Evolutionary conservation across 257 asterid genomes (phyloP), one percentile per base, ranked within the genome.

Genomic region (Catharanthus roseus): DNA sequence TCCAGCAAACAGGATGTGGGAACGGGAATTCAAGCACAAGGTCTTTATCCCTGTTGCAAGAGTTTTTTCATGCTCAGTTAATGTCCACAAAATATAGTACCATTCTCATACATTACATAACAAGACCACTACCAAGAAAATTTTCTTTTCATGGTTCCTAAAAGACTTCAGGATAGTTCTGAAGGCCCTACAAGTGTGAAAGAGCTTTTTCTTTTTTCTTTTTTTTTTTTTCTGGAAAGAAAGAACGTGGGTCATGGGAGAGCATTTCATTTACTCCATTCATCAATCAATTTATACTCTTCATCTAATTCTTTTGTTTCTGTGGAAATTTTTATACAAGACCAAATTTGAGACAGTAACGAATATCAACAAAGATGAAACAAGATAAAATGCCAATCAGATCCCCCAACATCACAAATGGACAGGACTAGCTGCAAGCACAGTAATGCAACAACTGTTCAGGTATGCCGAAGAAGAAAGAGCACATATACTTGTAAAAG

Each of bases 1-100:
- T 82, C 97, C 97, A 62, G 97, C 81, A 77, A 91, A 89, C 44
- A 93, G 79, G 70, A 78, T 70, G 73, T 85, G 50, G 57, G 97
- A 88, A 80, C 82, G 72, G 73, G 95, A 88, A 76, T 86, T 88
- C 73, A 82, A 77, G 75, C 93, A 86, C 80, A 93, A 55, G 18
- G 96, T 85, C 78, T 74, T 87, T 78, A 93, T 83, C 76, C 93
- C 93, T 77, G 80, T 74, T 60, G 51, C 55, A 71, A 4, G 33
- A 29, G 29, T 56, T 36, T 56, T 36, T 45, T 29, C 42, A 60
- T 19, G 39, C 5, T 60, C 6, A 60, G 3, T 15, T 60, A 60
- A 31, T n/a, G n/a, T n/a, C n/a, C n/a, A n/a, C n/a, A n/a, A n/a
- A n/a, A n/a, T n/a, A n/a, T n/a, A n/a, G n/a, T n/a, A n/a, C n/a